Evolutionary conservation across 495 filamentous ascomycete species (phyloP).

Genomic region (Trichoderma reesei): DNA sequence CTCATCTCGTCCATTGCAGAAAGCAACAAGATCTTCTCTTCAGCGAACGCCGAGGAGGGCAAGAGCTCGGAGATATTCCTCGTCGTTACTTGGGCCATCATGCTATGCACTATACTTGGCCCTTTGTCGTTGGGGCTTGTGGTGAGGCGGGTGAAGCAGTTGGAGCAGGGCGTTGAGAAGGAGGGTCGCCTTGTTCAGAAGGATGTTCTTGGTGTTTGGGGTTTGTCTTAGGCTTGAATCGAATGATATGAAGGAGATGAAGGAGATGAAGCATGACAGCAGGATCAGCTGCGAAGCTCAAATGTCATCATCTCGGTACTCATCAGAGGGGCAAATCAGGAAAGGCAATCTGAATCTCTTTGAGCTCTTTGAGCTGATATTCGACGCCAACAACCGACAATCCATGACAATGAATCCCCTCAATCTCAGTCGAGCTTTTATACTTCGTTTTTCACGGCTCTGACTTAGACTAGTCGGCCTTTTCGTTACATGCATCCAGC

Average conservation of each 20-base stretch:
- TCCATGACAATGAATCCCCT: no score
- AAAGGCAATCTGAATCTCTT: no score
- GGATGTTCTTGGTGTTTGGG: background rate
- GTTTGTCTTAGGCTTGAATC: background rate
- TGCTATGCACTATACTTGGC: conserved; percentile 64
- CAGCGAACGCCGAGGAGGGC: background rate
- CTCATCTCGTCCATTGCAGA: conserved; percentile 63
- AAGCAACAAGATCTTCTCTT: conserved; percentile 44
- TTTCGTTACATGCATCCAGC: no score
- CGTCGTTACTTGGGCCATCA: conserved; percentile 63
- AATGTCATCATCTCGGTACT: no score
- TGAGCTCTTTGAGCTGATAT: no score
- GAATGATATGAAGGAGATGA: background rate
- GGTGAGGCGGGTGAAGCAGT: conserved; percentile 29
- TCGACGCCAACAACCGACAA: no score
- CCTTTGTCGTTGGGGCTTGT: conserved; percentile 58
- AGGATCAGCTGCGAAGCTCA: background rate
- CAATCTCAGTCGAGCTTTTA: no score
- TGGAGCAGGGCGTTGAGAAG: conserved; percentile 14
- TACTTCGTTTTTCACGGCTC: no score
- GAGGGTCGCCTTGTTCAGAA: background rate
- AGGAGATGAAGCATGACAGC: background rate
- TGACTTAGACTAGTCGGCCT: no score
- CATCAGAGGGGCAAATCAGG: no score
- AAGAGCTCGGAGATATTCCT: conserved; percentile 40